Evolutionary conservation across 2,329 filamentous ascomycete species (phyloP), one percentile per base, ranked within the genome.

Genomic region (Endoconidiophora polonica): DNA sequence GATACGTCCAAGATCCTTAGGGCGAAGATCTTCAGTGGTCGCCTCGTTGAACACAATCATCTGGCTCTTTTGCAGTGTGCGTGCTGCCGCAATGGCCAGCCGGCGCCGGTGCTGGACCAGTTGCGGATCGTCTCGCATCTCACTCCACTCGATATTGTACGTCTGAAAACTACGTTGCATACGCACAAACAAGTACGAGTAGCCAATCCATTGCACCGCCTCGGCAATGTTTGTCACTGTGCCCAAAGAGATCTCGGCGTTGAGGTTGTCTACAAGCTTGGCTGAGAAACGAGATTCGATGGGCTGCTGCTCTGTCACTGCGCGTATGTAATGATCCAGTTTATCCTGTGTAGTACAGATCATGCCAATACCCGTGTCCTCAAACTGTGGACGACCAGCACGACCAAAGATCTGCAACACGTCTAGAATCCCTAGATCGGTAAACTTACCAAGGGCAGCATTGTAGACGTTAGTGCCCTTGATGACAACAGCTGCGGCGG

Each of bases 11-110:
- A 96, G 83, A 59, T 98, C 90, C 63, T 98, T 98, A 54, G 87
- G 84, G 53, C 86, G 80, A 6, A 98, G 75, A 59, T 95, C 90
- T 57, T 95, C 90, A 12, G 51, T 53, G 0, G 90, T 98, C 16
- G 72, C 77, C 60, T 96, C 91, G 57, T 98, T 95, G 69, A 90
- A 98, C 51, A 98, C 91, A 59, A 98, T 91, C 93, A 98, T 98
- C 65, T 98, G 91, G 57, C 86, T 94, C 60, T 88, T 76, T 60
- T 95, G 88, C 41, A 98, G 68, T 4, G 86, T 84, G 41, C 81
- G 74, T 0, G 91, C 91, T 22, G 91, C 91, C 58, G 94, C 81
- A 42, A 94, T 87, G 49, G 91, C 83, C 48, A 98, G 70, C 56
- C 91, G 81, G 2, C 88, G 78, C 47, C 91, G 78, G 57, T 90